Evolutionary conservation across 1,139 yeast species (phyloP), one percentile per base, ranked within the genome.

Genomic region (Diutina catenulata): DNA sequence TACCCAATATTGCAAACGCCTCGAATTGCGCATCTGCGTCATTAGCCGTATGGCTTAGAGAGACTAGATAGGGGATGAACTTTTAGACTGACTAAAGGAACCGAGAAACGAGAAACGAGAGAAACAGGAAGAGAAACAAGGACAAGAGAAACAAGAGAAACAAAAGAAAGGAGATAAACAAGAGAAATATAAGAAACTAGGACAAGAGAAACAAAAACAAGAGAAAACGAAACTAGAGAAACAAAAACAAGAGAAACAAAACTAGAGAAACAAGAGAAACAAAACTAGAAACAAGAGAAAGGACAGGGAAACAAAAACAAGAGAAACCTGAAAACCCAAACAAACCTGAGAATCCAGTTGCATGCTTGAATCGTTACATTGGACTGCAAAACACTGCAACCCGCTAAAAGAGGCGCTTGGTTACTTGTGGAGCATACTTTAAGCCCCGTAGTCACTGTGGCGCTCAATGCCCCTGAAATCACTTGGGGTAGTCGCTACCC

Each of bases 101-200:
- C 24, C 27, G 24, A 38, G 31, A 27, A 35, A 33, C 37, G 23
- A 32, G 9, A 10, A 20, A 36, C 28, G 15, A n/a, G n/a, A 39
- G 28, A 32, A 24, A 24, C 28, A 33, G 13, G 35, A 38, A 37
- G 33, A 36, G 20, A 33, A 27, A 38, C 35, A 33, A 16, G 8
- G 25, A 20, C 4, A 27, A 32, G 36, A 35, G 25, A 28, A 18
- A 23, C 35, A 18, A 37, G 27, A 37, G 38, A 39, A 19, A 37
- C 26, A 24, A 36, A 36, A 39, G 36, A 37, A 33, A 23, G 33
- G 27, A 36, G 32, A 36, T 20, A 37, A 37, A 26, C 2, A 19
- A 25, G 25, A 25, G 28, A 11, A 11, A 15, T 20, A 24, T 27
- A 37, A 37, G 33, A 38, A 33, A 21, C 31, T 24, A 16, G 3